Conservation (phyloP, 768 basidiomycete genomes). For the Mycena indigotica region DNA sequence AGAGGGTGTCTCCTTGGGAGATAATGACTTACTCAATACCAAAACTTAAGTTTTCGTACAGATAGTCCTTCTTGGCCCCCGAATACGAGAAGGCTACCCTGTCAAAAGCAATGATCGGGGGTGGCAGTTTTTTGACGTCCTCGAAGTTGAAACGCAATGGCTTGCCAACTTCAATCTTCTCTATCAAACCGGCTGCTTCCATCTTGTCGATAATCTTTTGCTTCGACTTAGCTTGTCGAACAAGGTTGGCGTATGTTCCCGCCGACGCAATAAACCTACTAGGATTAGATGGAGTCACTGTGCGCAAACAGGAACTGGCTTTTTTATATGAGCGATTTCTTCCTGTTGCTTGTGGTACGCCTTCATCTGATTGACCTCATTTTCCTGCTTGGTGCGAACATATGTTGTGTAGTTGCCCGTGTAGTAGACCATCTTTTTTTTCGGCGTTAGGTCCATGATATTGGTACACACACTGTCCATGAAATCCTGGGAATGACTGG, state of each 20-base stretch:
- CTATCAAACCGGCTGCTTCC: slow-evolving; percentile 97
- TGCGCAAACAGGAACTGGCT: slow-evolving; percentile 50
- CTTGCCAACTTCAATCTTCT: slow-evolving; percentile 79
- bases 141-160: slow-evolving; percentile 94
- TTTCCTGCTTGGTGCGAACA: slow-evolving; percentile 93
- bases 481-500: slow-evolving; percentile 99
- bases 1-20: not conserved
- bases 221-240: slow-evolving; percentile 98
- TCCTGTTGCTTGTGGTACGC: slow-evolving; percentile 98
- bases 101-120: slow-evolving; percentile 96
- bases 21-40: slow-evolving; percentile 85
- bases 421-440: slow-evolving; percentile 94
- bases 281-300: slow-evolving; percentile 12
- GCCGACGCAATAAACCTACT: slow-evolving; percentile 95
- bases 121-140: slow-evolving; percentile 89
- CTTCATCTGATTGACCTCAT: slow-evolving; percentile 99
- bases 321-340: slow-evolving; percentile 97
- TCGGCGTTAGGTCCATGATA: slow-evolving; percentile 91
- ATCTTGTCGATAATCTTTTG: slow-evolving; percentile 99
- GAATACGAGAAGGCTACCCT: slow-evolving; percentile 95
- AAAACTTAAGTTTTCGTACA: slow-evolving; percentile 89
- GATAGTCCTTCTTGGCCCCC: slow-evolving; percentile 81
- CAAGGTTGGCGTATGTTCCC: slow-evolving; percentile 98
- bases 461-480: slow-evolving; percentile 98
- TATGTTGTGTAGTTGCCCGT: slow-evolving; percentile 97